Base-by-base conservation (phyloP, 1,139 yeast genomes). In the Yamadazyma epiphylla region DNA sequence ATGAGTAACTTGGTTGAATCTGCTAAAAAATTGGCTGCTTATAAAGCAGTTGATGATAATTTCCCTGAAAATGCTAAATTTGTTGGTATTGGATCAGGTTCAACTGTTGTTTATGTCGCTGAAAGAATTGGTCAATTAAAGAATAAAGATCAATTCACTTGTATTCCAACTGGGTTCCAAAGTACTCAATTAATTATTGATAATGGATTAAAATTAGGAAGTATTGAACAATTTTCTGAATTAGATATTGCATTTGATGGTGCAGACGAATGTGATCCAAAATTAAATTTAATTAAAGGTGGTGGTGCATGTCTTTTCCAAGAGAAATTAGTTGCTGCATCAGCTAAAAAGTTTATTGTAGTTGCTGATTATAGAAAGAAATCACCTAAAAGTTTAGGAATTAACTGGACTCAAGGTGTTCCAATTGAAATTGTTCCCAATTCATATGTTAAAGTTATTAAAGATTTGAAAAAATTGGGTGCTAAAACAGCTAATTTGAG, bases 251-350 rank as follows among this genome's bases (percentile, higher is more conserved):
- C 96, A 3, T 91, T 94, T 54, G 99, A 94, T 57, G 99, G 99
- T 25, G 98, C 98, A 6, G 99, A 94, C 59, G 99, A 94, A 57
- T 94, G 89, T 34, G 98, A 91, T 54, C 26, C 38, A 3, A 52
- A 70, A 13, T 70, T 91, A 47, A 86, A 88, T 52, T 78, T 91
- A 49, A 94, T 94, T 57, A 94, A 94, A 61, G 99, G 99, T 41
- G 99, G 99, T 28, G 99, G 99, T 24, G 99, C 96, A 2, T 94
- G 99, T 59, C 69, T 88, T 42, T 83, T 94, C 65, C 98, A 91
- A 62, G 99, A 94, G 58, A 94, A 94, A 60, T 70, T 94, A 34
- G 96, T 94, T 11, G 96, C 96, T 8, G 70, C 77, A 30, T 78
- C 89, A 38, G 80, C 96, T 3, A 64, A 73, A 35, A 74, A 74